Percentiles rank a stretch among this genome's conserved stretches.
phyloP scores from a whole-genome alignment of 768 basidiomycete genomes.

The Rhodotorula toruloides region DNA sequence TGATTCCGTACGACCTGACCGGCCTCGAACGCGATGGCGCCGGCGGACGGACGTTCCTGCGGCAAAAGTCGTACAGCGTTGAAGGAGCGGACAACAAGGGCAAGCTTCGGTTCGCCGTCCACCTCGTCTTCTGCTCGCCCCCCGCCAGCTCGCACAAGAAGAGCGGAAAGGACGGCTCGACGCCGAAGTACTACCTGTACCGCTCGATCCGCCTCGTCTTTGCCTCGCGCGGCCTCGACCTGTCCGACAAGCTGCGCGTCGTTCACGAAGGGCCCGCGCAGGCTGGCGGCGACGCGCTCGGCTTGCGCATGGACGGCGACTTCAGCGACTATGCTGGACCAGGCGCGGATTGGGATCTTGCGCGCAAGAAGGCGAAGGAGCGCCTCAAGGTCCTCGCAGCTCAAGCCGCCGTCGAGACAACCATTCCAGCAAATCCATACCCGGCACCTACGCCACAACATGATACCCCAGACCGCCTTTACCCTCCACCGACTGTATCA shows the following conservation, averaged over 20 bases:
- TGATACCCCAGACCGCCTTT: too few relatives aligned
- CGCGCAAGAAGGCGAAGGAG: slow-evolving; percentile 19
- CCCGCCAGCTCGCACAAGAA: slow-evolving; percentile 15
- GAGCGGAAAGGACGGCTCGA: not conserved
- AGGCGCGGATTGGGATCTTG: slow-evolving; percentile 32
- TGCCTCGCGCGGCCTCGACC: slow-evolving; percentile 42
- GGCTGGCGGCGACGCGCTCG: not conserved
- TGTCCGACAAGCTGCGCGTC: slow-evolving; percentile 40
- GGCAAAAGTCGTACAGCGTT: slow-evolving; percentile 42
- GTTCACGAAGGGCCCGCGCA: slow-evolving; percentile 35
- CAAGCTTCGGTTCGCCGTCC: slow-evolving; percentile 43
- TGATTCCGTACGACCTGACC: slow-evolving; percentile 46
- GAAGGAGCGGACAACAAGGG: slow-evolving; percentile 28
- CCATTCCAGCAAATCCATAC: too few relatives aligned
- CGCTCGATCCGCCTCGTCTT: slow-evolving; percentile 44
- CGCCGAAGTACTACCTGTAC: slow-evolving; percentile 43
- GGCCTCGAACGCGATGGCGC: slow-evolving; percentile 38
- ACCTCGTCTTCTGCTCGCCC: slow-evolving; percentile 45
- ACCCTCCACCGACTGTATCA: too few relatives aligned
- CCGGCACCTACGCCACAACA: not conserved
- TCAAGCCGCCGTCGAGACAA: too few relatives aligned
- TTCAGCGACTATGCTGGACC: slow-evolving; percentile 27
- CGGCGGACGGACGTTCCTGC: slow-evolving; percentile 44
- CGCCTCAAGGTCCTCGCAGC: not conserved
- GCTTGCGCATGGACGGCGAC: not conserved